Percentiles rank a stretch among this genome's conserved stretches.
Conservation (phyloP, 257 asterid species). For the Solanum chmielewskii region DNA sequence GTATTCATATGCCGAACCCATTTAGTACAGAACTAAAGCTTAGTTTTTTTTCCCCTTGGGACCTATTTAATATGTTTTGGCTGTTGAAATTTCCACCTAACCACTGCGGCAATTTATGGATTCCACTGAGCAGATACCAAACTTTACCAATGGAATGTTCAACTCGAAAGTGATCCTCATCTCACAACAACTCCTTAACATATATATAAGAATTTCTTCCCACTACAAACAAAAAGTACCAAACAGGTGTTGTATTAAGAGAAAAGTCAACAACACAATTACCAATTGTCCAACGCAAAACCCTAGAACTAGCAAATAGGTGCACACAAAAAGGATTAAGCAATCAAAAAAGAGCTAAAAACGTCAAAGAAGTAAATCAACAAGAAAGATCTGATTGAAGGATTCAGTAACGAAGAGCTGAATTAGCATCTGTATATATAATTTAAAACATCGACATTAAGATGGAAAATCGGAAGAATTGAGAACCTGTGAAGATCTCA, state of each 20-base stretch:
- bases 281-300: not conserved
- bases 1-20: not conserved
- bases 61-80: constrained; percentile 1
- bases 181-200: not conserved
- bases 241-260: not conserved
- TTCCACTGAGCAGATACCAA: not conserved
- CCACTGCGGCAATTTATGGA: not conserved
- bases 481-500: not conserved
- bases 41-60: not conserved
- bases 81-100: not conserved
- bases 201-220: not conserved
- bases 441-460: not conserved
- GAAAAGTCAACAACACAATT: not conserved
- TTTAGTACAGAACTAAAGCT: not conserved
- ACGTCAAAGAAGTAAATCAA: not conserved
- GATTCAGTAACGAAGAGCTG: not conserved
- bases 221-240: not conserved
- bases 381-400: not conserved
- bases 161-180: not conserved
- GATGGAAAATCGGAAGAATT: not conserved
- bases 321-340: not conserved
- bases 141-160: not conserved
- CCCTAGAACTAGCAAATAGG: not conserved
- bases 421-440: not conserved
- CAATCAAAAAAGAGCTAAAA: not conserved